Percentiles rank a stretch among this genome's conserved stretches.
phyloP scores from a whole-genome alignment of 2,329 filamentous ascomycete species.

The Endoconidiophora laricicola region DNA sequence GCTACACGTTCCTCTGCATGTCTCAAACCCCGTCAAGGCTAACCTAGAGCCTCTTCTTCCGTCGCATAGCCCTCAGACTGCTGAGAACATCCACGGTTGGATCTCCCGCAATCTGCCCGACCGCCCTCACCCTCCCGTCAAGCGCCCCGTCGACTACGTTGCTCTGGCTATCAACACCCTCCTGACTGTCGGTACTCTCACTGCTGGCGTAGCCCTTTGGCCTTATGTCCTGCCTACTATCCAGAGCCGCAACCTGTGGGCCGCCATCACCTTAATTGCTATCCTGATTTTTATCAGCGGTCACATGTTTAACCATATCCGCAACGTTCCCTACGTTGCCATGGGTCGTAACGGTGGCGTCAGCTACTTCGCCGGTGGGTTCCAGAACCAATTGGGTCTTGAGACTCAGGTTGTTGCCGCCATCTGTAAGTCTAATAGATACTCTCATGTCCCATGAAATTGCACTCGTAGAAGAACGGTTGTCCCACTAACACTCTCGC shows the following conservation, averaged over 20 bases:
- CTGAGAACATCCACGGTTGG: slow-evolving; percentile 68
- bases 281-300: slow-evolving; percentile 90
- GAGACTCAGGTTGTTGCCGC: slow-evolving; percentile 92
- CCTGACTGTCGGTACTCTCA: slow-evolving; percentile 51
- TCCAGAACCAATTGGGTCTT: slow-evolving; percentile 83
- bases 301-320: slow-evolving; percentile 99
- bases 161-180: slow-evolving; percentile 53
- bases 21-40: slow-evolving; percentile 1
- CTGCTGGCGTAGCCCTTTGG: slow-evolving; percentile 52
- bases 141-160: slow-evolving; percentile 75
- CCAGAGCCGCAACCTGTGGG: slow-evolving; percentile 88
- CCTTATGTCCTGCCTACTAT: slow-evolving; percentile 68
- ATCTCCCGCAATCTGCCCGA: slow-evolving; percentile 62
- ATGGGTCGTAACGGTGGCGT: slow-evolving; percentile 74
- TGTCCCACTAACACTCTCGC: slow-evolving; percentile 12
- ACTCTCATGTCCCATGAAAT: slow-evolving; percentile 15
- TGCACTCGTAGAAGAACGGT: not conserved
- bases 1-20: not conserved
- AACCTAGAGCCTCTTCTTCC: slow-evolving; percentile 2
- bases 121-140: slow-evolving; percentile 58
- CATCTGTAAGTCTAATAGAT: slow-evolving; percentile 52
- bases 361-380: slow-evolving; percentile 77
- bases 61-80: slow-evolving; percentile 44
- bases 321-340: slow-evolving; percentile 82
- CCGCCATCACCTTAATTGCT: slow-evolving; percentile 68